Evolutionary conservation across 495 filamentous ascomycete species (phyloP).

Genomic region (Sporormia fimetaria): DNA sequence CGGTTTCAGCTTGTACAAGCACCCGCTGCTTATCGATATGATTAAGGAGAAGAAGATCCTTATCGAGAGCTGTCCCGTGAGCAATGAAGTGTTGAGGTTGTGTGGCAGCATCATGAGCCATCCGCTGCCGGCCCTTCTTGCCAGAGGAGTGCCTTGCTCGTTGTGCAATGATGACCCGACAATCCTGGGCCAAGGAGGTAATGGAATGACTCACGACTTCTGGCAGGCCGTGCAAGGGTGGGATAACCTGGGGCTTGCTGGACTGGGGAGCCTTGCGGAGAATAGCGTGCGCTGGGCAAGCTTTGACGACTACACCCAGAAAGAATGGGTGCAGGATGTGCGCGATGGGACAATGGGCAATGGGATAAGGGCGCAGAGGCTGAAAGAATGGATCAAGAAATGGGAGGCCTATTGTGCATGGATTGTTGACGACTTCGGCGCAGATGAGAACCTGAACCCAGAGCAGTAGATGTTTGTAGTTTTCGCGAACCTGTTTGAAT

Average conservation of each 20-base stretch:
- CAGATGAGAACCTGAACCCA: slow-evolving; percentile 27
- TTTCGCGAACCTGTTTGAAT: too few relatives aligned
- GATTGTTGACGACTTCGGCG: slow-evolving; percentile 69
- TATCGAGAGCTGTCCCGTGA: slow-evolving; percentile 77
- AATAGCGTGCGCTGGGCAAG: slow-evolving; percentile 86
- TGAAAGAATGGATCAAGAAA: slow-evolving; percentile 64
- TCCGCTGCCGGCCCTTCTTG: slow-evolving; percentile 71
- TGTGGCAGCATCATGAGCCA: slow-evolving; percentile 65
- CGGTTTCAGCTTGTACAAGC: slow-evolving; percentile 78
- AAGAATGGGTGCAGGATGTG: slow-evolving; percentile 60
- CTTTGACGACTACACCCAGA: slow-evolving; percentile 62
- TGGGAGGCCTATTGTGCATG: slow-evolving; percentile 91
- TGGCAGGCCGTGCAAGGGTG: slow-evolving; percentile 84
- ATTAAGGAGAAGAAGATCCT: slow-evolving; percentile 80
- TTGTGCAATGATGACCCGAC: slow-evolving; percentile 82
- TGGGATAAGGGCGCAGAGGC: slow-evolving; percentile 54
- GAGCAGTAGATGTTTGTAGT: too few relatives aligned
- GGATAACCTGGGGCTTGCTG: slow-evolving; percentile 72
- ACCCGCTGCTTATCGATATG: slow-evolving; percentile 77
- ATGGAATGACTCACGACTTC: slow-evolving; percentile 76
- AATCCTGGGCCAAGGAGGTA: slow-evolving; percentile 63
- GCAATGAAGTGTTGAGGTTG: slow-evolving; percentile 71
- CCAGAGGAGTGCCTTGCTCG: slow-evolving; percentile 65
- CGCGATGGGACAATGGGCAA: slow-evolving; percentile 62
- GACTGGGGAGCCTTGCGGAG: slow-evolving; percentile 74